phyloP scores from a whole-genome alignment of 108 stramenopile species.

The Skeletonema tropicum region DNA sequence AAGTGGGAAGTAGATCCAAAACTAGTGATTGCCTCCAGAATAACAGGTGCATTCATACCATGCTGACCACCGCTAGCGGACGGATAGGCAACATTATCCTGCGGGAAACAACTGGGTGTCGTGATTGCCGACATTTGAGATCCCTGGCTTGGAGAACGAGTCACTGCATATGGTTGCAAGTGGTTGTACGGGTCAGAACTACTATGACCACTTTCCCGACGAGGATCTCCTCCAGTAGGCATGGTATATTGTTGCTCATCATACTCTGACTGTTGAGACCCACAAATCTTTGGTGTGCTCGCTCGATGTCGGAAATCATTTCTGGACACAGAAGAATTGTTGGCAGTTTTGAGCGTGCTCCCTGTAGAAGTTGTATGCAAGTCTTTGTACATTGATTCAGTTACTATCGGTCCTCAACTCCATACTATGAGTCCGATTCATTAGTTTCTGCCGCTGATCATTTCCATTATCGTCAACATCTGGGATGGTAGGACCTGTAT shows the following conservation, averaged over 20 bases:
- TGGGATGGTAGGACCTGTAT: neutral
- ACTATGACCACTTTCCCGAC: neutral
- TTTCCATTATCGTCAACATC: neutral
- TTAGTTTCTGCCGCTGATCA: neutral
- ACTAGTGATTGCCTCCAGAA: conserved; percentile 1
- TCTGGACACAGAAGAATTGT: neutral
- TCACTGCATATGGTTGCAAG: conserved; percentile 18
- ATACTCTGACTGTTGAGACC: conserved; percentile 12
- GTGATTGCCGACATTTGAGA: conserved; percentile 38
- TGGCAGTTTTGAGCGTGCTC: neutral
- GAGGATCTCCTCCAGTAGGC: neutral
- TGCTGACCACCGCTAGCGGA: neutral
- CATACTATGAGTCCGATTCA: neutral
- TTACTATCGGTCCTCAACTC: neutral
- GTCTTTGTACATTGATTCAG: neutral
- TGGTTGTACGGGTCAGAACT: neutral
- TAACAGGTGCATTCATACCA: conserved; percentile 23
- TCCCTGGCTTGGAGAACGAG: conserved; percentile 27
- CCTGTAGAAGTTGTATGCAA: neutral
- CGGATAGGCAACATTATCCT: conserved; percentile 5
- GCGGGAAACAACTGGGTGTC: conserved; percentile 41
- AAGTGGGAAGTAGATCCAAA: neutral
- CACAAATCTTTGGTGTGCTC: conserved; percentile 43
- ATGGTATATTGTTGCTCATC: neutral
- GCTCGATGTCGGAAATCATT: conserved; percentile 23